Evolutionary conservation across 108 stramenopile species (phyloP).

Genomic region (Skeletonema potamos): DNA sequence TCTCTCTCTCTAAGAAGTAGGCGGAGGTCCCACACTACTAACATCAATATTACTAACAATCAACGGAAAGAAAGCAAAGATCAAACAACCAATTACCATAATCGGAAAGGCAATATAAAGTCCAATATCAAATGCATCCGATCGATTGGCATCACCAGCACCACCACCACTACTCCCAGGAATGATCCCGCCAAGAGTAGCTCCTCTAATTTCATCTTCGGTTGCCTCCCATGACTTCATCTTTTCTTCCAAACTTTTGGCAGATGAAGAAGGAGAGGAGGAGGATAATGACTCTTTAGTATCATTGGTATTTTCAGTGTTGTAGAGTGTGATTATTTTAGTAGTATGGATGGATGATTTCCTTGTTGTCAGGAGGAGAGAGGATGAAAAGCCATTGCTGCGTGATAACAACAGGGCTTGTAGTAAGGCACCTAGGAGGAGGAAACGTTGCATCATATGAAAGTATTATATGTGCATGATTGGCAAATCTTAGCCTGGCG

Average conservation of each 20-base stretch:
- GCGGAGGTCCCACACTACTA: constrained; percentile 70
- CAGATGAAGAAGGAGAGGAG: no score
- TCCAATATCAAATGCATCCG: constrained; percentile 77
- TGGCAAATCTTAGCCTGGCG: no score
- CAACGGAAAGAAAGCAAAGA: constrained; percentile 71
- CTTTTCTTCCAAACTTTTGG: constrained; percentile 64
- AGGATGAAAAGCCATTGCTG: not conserved
- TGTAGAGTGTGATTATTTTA: not conserved
- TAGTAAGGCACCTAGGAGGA: not conserved
- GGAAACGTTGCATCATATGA: not conserved
- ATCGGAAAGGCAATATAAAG: constrained; percentile 72
- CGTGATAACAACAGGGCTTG: not conserved
- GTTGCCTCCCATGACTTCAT: constrained; percentile 83
- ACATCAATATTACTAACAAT: constrained; percentile 76
- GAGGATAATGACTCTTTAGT: no score
- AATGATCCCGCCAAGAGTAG: constrained; percentile 66
- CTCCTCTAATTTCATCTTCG: constrained; percentile 74
- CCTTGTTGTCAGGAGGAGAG: not conserved
- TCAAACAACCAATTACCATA: constrained; percentile 53
- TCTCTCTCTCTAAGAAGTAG: constrained; percentile 36
- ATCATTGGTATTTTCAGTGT: not conserved
- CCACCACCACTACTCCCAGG: constrained; percentile 6
- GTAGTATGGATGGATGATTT: not conserved
- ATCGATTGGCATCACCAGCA: constrained; percentile 8
- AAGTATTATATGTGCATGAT: no score